Conservation (phyloP, 2,329 filamentous ascomycete species). For the Fusarium pilosicola region DNA sequence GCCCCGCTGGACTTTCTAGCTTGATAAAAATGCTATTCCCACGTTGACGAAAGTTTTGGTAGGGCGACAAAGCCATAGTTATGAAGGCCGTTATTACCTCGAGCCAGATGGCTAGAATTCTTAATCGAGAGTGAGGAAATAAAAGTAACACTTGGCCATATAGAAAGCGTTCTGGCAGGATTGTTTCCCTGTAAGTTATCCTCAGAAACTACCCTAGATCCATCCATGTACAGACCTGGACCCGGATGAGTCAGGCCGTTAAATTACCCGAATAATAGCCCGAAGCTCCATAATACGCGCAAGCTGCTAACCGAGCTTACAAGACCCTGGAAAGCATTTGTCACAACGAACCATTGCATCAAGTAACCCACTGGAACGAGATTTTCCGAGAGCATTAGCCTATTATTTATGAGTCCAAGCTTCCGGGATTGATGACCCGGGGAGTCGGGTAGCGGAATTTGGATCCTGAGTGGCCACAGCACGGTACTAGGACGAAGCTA, state of each 20-base stretch:
- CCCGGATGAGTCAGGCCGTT: background rate
- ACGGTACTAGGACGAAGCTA: background rate
- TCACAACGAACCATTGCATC: background rate
- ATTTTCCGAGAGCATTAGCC: background rate
- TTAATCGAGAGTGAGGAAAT: no score
- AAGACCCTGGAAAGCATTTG: background rate
- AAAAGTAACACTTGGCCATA: no score
- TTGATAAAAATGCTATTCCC: no score
- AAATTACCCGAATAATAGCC: background rate
- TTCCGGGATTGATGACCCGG: background rate
- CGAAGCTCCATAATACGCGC: accelerated
- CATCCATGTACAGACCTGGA: no score
- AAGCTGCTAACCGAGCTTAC: background rate
- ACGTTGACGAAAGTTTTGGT: no score
- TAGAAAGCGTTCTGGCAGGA: no score
- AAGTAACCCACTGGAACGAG: background rate
- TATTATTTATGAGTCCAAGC: background rate
- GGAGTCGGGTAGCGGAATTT: background rate
- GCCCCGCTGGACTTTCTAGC: no score
- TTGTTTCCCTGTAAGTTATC: no score
- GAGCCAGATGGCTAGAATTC: no score
- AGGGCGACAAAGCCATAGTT: no score
- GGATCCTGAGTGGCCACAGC: background rate
- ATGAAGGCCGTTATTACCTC: no score
- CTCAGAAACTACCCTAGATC: background rate